Evolutionary conservation across 2,329 filamentous ascomycete genomes (phyloP), one percentile per base, ranked within the genome.

Genomic region (Penicillium psychrosexuale): DNA sequence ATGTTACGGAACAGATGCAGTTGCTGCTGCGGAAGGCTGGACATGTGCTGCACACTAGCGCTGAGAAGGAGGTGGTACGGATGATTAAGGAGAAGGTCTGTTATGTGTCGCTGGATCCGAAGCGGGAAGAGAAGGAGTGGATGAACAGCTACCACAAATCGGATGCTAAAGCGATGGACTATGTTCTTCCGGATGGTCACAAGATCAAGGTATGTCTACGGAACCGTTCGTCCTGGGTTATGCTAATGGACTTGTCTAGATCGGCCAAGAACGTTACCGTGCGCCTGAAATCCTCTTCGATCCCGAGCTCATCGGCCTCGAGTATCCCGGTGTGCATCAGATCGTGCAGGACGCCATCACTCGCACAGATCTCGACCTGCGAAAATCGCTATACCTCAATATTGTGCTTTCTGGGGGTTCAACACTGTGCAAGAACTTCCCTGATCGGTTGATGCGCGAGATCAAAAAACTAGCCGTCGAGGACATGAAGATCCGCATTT

Each of bases 401-500:
- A 97, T 99, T 71, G 93, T 99, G 57, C 84, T 99, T 38, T 97
- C 93, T 0, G 94, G 94, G 59, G 94, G 94, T 51, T 96, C 91
- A 69, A 99, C 94, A 27, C 80, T 99, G 70, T 97, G 92, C 66
- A 97, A 94, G 78, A 94, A 94, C 42, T 99, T 99, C 71, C 93
- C 93, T 53, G 94, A 97, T 75, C 84, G 94, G 48, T 78, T 99
- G 65, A 80, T 99, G 70, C 86, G 90, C 64, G 94, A 99, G 77
- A 88, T 97, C 63, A 94, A 97, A 77, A 83, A 88, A 72, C 79
- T 97, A 67, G 94, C 94, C 11, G 91, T 97, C 65, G 97, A 97
- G 81, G 94, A 99, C 73, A 99, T 97, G 93, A 86, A 92, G 69
- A 97, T 99, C 79, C 96, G 97, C 82, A 99, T 99, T 71, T 96